These are phyloP conservation scores for Aspergillus piperis DNA, from an alignment of 2,329 filamentous ascomycete genomes.

Conservation along the genomic window DNA sequence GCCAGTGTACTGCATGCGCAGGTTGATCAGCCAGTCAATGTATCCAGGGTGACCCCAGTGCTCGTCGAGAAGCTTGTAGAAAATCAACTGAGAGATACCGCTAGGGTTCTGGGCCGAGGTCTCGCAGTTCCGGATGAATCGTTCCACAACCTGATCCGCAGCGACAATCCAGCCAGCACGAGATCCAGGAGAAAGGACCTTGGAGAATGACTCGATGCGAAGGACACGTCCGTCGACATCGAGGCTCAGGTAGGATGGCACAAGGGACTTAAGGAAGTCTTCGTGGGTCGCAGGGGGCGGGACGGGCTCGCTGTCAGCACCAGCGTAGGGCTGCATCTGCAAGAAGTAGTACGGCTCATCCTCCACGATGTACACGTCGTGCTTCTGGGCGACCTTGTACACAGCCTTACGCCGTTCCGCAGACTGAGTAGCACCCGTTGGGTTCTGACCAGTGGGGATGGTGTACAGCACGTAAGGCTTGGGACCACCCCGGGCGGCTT, in stretches of 20 bases:
- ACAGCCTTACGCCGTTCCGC: conserved; percentile 67
- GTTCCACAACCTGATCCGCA: conserved; percentile 78
- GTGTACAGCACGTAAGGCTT: conserved; percentile 72
- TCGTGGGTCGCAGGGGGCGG: conserved; percentile 64
- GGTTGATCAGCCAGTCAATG: conserved; percentile 80
- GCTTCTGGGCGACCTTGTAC: conserved; percentile 77
- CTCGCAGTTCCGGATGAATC: conserved; percentile 80
- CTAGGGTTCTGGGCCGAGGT: conserved; percentile 80
- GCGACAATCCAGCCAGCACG: conserved; percentile 88
- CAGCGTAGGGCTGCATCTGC: conserved; percentile 74
- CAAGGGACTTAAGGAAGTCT: conserved; percentile 71
- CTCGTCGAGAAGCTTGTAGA: conserved; percentile 90
- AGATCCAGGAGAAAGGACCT: conserved; percentile 81
- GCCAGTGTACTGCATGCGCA: conserved; percentile 77
- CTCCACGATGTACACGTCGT: conserved; percentile 84
- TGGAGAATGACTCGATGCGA: conserved; percentile 90
- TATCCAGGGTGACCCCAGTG: conserved; percentile 92
- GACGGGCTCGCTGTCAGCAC: conserved; percentile 52
- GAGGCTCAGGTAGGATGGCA: conserved; percentile 75
- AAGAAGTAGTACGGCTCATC: conserved; percentile 96
- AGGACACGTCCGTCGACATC: conserved; percentile 86
- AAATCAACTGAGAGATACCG: conserved; percentile 77
- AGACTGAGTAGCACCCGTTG: conserved; percentile 81
- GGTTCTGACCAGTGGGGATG: conserved; percentile 83
- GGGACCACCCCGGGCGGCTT: conserved; percentile 54